phyloP scores from a whole-genome alignment of 169 alveolate species.

The Plasmodium ovale region DNA sequence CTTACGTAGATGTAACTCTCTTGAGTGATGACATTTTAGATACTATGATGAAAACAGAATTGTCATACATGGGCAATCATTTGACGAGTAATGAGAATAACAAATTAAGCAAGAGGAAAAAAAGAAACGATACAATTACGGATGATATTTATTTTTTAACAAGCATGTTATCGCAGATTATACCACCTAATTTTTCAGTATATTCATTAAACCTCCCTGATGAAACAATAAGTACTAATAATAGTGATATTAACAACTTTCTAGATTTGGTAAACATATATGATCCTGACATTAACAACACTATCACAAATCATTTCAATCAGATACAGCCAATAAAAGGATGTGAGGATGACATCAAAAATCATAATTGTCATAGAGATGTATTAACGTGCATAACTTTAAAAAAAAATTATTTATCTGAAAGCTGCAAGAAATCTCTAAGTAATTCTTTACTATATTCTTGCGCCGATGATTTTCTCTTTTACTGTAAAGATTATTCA shows the following conservation, averaged over 20 bases:
- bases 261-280: slow-evolving; percentile 52
- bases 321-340: slow-evolving; percentile 64
- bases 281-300: slow-evolving; percentile 45
- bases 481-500: slow-evolving; percentile 32
- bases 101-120: slow-evolving; percentile 42
- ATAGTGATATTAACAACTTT: slow-evolving; percentile 19
- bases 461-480: slow-evolving; percentile 29
- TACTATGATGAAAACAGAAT: slow-evolving; percentile 25
- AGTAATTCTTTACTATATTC: slow-evolving; percentile 59
- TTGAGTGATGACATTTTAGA: slow-evolving; percentile 39
- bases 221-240: slow-evolving; percentile 1
- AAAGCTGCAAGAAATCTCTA: slow-evolving; percentile 43
- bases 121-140: slow-evolving; percentile 20
- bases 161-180: slow-evolving; percentile 52
- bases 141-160: slow-evolving; percentile 64
- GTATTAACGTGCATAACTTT: slow-evolving; percentile 60
- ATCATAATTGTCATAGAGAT: slow-evolving; percentile 65
- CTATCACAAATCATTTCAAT: slow-evolving; percentile 32
- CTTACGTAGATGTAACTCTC: slow-evolving; percentile 21
- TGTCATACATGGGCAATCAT: slow-evolving; percentile 47
- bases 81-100: slow-evolving; percentile 49
- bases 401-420: slow-evolving; percentile 51
- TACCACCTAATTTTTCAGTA: slow-evolving; percentile 48
- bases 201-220: slow-evolving; percentile 31
- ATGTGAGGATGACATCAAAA: slow-evolving; percentile 68